Evolutionary conservation across 495 filamentous ascomycete species (phyloP).

Genomic region (Thermothielavioides terrestris): DNA sequence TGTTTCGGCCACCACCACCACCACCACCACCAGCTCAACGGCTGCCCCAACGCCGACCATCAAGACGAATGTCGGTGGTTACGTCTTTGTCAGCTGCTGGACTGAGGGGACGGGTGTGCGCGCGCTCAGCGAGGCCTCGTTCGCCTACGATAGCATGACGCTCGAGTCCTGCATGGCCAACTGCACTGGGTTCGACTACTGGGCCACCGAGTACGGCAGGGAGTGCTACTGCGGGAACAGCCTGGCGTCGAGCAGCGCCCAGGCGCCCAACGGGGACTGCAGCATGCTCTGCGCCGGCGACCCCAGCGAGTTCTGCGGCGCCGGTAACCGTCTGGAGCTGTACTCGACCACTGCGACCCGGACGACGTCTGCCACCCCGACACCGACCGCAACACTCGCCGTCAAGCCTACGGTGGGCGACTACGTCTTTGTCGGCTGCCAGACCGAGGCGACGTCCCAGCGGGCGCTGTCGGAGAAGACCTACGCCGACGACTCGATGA

Average conservation of each 20-base stretch:
- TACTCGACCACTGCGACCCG: slow-evolving; percentile 37
- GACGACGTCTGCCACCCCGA: slow-evolving; percentile 24
- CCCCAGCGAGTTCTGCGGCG: slow-evolving; percentile 36
- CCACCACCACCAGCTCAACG: background rate
- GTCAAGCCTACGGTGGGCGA: slow-evolving; percentile 28
- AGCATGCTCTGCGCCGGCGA: slow-evolving; percentile 44
- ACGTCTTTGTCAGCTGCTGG: slow-evolving; percentile 37
- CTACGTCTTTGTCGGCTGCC: slow-evolving; percentile 37
- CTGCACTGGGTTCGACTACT: slow-evolving; percentile 40
- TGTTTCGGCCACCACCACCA: slow-evolving; percentile 1
- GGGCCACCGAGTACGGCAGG: slow-evolving; percentile 42
- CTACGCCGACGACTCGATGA: slow-evolving; percentile 30
- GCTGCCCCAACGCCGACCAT: slow-evolving; percentile 28
- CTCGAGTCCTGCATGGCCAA: slow-evolving; percentile 39
- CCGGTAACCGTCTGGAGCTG: slow-evolving; percentile 36
- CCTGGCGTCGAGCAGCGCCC: slow-evolving; percentile 30
- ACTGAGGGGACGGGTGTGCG: slow-evolving; percentile 37
- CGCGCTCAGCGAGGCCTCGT: slow-evolving; percentile 29
- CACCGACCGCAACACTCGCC: slow-evolving; percentile 28
- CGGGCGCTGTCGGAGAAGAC: slow-evolving; percentile 22
- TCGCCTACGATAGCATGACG: slow-evolving; percentile 43
- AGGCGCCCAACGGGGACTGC: slow-evolving; percentile 36
- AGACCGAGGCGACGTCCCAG: slow-evolving; percentile 30
- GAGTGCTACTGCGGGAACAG: slow-evolving; percentile 48
- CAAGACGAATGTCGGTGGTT: slow-evolving; percentile 33